Evolutionary conservation across 495 filamentous ascomycete species (phyloP), one percentile per base, ranked within the genome.

Genomic region (Rhizodiscina lignyota): DNA sequence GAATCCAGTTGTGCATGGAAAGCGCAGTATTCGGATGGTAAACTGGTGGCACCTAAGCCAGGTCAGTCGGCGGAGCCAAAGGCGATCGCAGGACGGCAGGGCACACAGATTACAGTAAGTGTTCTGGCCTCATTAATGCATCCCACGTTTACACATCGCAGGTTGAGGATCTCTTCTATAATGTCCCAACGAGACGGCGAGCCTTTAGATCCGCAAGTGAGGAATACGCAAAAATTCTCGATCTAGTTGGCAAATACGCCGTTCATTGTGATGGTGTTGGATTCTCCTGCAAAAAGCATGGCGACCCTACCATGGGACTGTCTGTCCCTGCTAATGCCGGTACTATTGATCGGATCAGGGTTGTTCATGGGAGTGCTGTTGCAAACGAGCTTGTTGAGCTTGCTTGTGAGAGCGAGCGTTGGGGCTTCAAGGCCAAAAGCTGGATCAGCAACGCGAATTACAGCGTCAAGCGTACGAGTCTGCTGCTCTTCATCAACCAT

Each of bases 81-180:
- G 53, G 75, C 84, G 16, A 79, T 71, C 28, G 87, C 89, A 35
- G 91, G 91, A 4, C 71, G 84, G n/a, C 77, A 78, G 49, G 91
- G 91, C 13, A 99, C 91, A 3, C 91, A 94, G 51, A 94, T 99
- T 38, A 85, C 84, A 2, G 87, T 79, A 55, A 41, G 66, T 41
- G 26, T 27, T 8, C 24, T 13, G 8, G 8, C 24, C 24, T 27
- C 13, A 13, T 27, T 13, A 8, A 8, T 13, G 8, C 24, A 8
- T 27, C 24, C 24, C 24, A 19, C 12, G n/a, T 10, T 32, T 13
- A 32, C 24, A 45, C 13, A 42, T 36, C 12, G n/a, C 32, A 80
- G 75, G 77, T 96, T 20, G 89, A 99, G 48, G 91, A 99, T 51
- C 60, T 99, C 5, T 99, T 96, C 55, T 99, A 92, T 62, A 96